Percentiles rank a stretch among this genome's conserved stretches.
These are phyloP conservation scores for Metschnikowia kofuensis DNA, from an alignment of 805 yeast species.

Conservation along the genomic window DNA sequence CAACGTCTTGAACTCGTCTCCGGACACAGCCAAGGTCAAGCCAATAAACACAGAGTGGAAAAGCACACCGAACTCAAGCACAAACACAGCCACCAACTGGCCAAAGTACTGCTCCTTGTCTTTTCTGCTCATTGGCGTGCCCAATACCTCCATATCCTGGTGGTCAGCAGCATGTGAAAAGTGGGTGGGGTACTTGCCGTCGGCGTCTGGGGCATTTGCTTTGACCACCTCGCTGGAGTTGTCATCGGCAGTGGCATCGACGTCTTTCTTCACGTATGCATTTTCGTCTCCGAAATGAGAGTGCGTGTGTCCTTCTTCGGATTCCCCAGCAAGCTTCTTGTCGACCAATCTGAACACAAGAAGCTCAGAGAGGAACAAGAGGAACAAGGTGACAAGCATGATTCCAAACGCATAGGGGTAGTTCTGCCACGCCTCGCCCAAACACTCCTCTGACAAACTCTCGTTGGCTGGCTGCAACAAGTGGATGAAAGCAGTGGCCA, in stretches of 20 bases:
- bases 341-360: constrained; percentile 48
- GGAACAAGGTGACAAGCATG: constrained; percentile 47
- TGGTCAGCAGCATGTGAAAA: constrained; percentile 42
- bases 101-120: constrained; percentile 50
- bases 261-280: constrained; percentile 28
- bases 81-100: constrained; percentile 54
- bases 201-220: constrained; percentile 13
- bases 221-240: constrained; percentile 10
- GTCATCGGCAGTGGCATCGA: constrained; percentile 14
- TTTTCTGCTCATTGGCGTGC: constrained; percentile 32
- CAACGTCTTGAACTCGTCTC: constrained; percentile 68
- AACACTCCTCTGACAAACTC: constrained; percentile 52
- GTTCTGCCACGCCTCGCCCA: constrained; percentile 54
- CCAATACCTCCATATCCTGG: constrained; percentile 43
- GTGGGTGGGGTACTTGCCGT: constrained; percentile 36
- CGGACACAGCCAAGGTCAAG: constrained; percentile 71
- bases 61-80: constrained; percentile 74
- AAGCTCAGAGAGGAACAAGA: constrained; percentile 52
- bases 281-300: constrained; percentile 52
- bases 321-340: constrained; percentile 25
- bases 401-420: constrained; percentile 59
- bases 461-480: constrained; percentile 67
- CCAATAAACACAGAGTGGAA: constrained; percentile 86
- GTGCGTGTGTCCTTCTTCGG: constrained; percentile 39
- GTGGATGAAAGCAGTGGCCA: constrained; percentile 80